Conservation (phyloP, 164 flowering plant genomes). For the Nymphaea colorata region DNA sequence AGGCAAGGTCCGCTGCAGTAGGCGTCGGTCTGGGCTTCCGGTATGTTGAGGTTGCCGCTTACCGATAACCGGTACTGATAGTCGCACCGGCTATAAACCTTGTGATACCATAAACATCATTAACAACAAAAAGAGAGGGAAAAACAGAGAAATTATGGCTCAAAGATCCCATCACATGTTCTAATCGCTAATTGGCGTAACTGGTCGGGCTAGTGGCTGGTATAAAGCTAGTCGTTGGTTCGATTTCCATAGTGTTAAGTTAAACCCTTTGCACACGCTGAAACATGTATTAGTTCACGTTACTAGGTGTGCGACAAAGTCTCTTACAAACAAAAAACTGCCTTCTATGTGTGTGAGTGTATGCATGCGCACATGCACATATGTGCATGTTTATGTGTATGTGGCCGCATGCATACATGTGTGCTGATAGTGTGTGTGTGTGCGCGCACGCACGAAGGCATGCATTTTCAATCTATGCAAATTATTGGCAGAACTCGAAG, state of each 20-base stretch:
- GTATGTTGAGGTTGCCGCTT: conserved; percentile 50
- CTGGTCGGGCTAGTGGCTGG: no score
- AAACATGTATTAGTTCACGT: background rate
- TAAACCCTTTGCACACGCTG: background rate
- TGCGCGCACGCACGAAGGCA: no score
- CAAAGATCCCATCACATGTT: background rate
- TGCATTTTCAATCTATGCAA: no score
- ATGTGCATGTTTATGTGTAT: no score
- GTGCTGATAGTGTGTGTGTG: no score
- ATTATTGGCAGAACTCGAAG: no score
- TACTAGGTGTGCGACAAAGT: no score
- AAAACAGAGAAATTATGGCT: background rate
- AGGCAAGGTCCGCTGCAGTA: conserved; percentile 79
- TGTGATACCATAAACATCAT: background rate
- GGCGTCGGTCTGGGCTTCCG: conserved; percentile 34
- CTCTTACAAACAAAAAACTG: no score
- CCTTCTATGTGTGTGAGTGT: no score
- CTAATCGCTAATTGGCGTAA: no score
- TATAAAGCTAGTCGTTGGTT: background rate
- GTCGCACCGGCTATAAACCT: conserved; percentile 71
- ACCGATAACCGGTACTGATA: conserved; percentile 47
- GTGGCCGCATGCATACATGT: no score
- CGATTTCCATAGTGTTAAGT: background rate
- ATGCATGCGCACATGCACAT: no score
- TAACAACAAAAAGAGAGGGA: background rate